Base-by-base conservation (phyloP, 768 basidiomycete species). In the Rossbeevera mucosa region DNA sequence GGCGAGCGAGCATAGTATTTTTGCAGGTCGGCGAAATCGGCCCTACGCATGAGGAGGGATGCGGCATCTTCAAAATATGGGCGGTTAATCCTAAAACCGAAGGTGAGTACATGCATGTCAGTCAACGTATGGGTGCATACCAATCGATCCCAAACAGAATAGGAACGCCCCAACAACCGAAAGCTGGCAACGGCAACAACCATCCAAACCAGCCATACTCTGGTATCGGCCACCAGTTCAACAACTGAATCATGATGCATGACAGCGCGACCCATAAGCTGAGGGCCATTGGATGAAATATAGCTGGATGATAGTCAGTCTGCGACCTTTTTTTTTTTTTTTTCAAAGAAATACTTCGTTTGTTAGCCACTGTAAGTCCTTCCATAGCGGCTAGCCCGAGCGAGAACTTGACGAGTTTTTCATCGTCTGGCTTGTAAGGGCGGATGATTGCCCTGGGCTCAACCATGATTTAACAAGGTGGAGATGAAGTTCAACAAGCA, bases 71-170 rank as follows among this genome's bases (percentile, higher is more conserved):
- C 88, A 56, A 89, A 85, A 47, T 72, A 73, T 14, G 81, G 80
- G 11, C 89, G 81, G 57, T 91, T 86, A 25, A 79, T 64, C 88
- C 88, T 38, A 20, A 18, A 29, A 14, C 44, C 24, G 28, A 20
- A 14, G n/a, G 25, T 54, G n/a, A 47, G 55, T 26, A 16, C 28
- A 7, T 16, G 33, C 21, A 48, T n/a, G 5, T 11, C 25, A 30
- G 36, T 28, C 44, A 46, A 53, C n/a, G 40, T 14, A 31, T 21
- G 24, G n/a, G 33, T 3, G 30, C 14, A 38, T 54, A 88, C 89
- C 89, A 90, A 64, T 91, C 89, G 41, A 85, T 71, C 21, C 72
- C 69, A 60, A 81, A 81, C 73, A 91, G 74, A 12, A 89, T 59
- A 0, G 84, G 85, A 28, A 86, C 77, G 2, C 81, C 79, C 29